phyloP scores from a whole-genome alignment of 2,329 filamentous ascomycete species.

The Fusarium chuoi region DNA sequence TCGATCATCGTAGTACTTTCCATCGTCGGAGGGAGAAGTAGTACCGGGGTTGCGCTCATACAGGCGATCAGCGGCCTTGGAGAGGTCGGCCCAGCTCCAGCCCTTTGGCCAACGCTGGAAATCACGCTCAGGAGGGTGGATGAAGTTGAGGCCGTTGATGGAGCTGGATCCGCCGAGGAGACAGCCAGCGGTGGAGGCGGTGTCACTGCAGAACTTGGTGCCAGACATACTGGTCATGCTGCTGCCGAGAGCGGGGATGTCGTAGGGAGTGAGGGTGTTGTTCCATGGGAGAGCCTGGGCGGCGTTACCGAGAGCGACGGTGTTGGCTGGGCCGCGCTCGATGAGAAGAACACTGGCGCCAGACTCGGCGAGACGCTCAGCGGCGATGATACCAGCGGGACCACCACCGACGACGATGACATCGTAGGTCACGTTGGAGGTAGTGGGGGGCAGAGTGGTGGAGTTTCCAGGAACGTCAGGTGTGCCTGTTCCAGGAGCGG shows the following conservation, averaged over 20 bases:
- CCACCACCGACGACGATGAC: constrained; percentile 43
- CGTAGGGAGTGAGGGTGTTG: constrained; percentile 38
- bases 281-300: constrained; percentile 38
- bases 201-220: constrained; percentile 43
- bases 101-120: constrained; percentile 42
- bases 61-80: constrained; percentile 37
- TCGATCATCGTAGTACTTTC: constrained; percentile 72
- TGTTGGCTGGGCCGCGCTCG: constrained; percentile 43
- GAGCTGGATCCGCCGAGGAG: constrained; percentile 42
- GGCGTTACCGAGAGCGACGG: constrained; percentile 36
- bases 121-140: constrained; percentile 40
- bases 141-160: constrained; percentile 45
- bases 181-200: constrained; percentile 40
- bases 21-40: constrained; percentile 72
- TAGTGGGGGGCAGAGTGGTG: constrained; percentile 23
- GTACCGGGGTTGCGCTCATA: constrained; percentile 64
- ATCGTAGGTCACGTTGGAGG: constrained; percentile 41
- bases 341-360: constrained; percentile 41
- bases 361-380: constrained; percentile 40
- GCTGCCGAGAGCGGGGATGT: constrained; percentile 40
- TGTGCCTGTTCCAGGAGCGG: constrained; percentile 8
- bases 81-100: constrained; percentile 38
- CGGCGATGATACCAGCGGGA: constrained; percentile 41
- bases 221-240: constrained; percentile 38
- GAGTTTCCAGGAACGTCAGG: constrained; percentile 17